Base-by-base conservation (phyloP, 1,284 basidiomycete species). In the Austropuccinia psidii region DNA sequence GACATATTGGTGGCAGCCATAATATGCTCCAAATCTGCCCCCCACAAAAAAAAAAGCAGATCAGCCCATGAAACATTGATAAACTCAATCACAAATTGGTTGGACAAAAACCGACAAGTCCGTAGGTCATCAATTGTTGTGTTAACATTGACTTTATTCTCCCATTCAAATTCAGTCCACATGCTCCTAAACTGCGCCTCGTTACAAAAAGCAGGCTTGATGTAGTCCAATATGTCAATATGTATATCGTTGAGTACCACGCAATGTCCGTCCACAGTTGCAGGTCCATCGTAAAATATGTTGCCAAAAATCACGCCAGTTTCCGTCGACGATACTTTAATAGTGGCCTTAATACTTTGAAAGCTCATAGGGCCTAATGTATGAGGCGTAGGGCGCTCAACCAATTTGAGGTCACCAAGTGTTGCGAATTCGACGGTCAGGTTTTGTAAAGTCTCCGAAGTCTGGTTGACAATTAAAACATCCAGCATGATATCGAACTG, bases 211-310 rank as follows among this genome's bases (percentile, higher is more conserved):
- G 93, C 92, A 0, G 95, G 94, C 81, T 96, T 93, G 84, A 98
- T 98, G 82, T 98, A 98, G 82, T 98, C 95, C 90, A 98, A 95
- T 77, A 98, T 98, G 82, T 98, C 96, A 77, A 98, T 92, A 82
- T 98, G 93, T 75, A 98, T 94, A 82, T 98, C 95, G 81, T 93
- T 97, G 79, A 98, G 82, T 61, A 98, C 94, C 31, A 83, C 82
- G 92, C 93, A 81, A 79, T 85, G 81, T 88, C 92, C 61, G 88
- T 88, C 76, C 0, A 88, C 85, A 77, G 93, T 87, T 58, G 89
- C 90, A 4, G 88, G 87, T n/a, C 90, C 90, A 76, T 95, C 92
- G 89, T 96, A 99, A 21, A 96, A 88, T 77, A 98, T 97, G 81
- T 94, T 96, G 49, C 95, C 95, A 78, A 98, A 98, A 78, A 98